Evolutionary conservation across 2,329 filamentous ascomycete species (phyloP).

Genomic region (Penicillium aurantiogriseum): DNA sequence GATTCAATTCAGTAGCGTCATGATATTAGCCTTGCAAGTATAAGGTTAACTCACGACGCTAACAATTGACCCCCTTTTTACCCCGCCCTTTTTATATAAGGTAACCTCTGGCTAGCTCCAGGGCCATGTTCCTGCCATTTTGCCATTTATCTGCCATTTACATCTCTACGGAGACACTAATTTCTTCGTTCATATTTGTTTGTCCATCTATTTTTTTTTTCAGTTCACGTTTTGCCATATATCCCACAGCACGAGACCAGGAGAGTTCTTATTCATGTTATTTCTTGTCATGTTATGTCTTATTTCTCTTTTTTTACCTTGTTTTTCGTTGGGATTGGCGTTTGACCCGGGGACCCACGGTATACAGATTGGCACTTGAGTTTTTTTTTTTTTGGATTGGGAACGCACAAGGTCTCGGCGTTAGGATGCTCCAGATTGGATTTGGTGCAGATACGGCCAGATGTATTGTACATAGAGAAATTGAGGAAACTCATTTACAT

Average conservation of each 20-base stretch:
- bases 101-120: not conserved
- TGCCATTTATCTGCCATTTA: not conserved
- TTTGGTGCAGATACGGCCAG: conserved; percentile 19
- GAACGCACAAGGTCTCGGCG: conserved; percentile 21
- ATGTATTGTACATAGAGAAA: conserved; percentile 28
- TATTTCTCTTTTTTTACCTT: conserved; percentile 2
- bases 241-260: conserved; percentile 27
- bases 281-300: conserved; percentile 3
- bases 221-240: conserved; percentile 18
- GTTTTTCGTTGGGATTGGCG: conserved; percentile 11
- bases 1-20: not conserved
- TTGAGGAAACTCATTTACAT: conserved; percentile 8
- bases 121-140: not conserved
- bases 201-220: conserved; percentile 9
- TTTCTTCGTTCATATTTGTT: conserved; percentile 13
- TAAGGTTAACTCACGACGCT: not conserved
- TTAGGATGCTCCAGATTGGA: conserved; percentile 11
- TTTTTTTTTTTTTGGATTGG: conserved; percentile 5
- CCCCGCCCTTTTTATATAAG: conserved; percentile 4
- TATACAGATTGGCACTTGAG: conserved; percentile 26
- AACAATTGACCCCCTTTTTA: not conserved
- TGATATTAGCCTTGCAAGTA: not conserved
- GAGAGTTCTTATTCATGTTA: conserved; percentile 15
- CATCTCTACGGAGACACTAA: conserved; percentile 13
- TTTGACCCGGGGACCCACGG: conserved; percentile 13